Base-by-base conservation (phyloP, 495 filamentous ascomycete species). In the Oidiodendron maius region DNA sequence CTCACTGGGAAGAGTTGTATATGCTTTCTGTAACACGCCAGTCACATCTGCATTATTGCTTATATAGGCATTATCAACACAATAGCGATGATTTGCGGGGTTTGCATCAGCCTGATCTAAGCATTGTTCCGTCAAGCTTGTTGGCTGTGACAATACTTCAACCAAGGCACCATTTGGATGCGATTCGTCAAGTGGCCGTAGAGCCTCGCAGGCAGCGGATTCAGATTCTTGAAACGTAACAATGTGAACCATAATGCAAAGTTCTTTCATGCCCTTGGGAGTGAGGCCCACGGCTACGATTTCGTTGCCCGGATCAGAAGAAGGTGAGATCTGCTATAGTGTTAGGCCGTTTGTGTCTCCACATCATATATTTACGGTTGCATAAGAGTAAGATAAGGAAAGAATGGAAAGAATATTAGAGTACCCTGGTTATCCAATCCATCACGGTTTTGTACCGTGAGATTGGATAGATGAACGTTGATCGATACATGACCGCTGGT, bases 11-110 rank as follows among this genome's bases (percentile, higher is more conserved):
- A 76, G 59, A 0, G 63, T 66, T 0, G 65, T 68, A 36, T 74
- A 76, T 0, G 70, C 65, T 15, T 65, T 48, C 40, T 72, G 64
- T 10, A 79, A 50, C 1, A 74, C 61, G 1, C 36, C 52, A 0
- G 67, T 51, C 0, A 78, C 63, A 46, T 76, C 65, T 2, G 59
- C 57, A 30, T 69, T 60, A 49, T 74, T 68, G 0, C 57, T 16
- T 3, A 78, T 58, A 48, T 74, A 78, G 1, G 64, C 71, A 52
- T 77, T 77, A 20, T 78, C 75, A n/a, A 63, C 53, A 36, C 57
- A 61, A 52, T 75, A 78, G 8, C 72, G 69, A 51, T 74, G 66
- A 0, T 41, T 48, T 23, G 57, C 47, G 0, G 74, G 73, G 46
- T 74, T 74, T 18, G 65, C 64, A 1, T 20, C 22, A 2, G 48